Base-by-base conservation (phyloP, 345 rosid species). In the Balakata baccata region DNA sequence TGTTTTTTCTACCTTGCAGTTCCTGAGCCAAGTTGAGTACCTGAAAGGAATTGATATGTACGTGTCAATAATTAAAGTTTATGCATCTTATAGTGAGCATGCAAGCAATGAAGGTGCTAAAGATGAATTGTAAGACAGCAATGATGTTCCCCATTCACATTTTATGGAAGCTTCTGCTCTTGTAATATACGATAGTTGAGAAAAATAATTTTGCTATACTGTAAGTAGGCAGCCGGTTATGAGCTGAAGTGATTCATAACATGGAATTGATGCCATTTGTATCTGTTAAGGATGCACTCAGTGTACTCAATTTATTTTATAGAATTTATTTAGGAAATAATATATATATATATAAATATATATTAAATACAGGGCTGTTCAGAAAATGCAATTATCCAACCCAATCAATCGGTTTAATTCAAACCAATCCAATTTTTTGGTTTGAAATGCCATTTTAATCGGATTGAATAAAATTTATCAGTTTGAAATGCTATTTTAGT, bases 11-110 rank as follows among this genome's bases (percentile, higher is more conserved):
- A 11, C 45, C 62, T 74, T 75, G 82, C 92, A 92, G 98, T 95
- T 87, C 80, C 82, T 92, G 67, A 82, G 85, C 87, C 85, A 87
- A 80, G 87, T 74, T 7, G 97, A 92, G 82, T 92, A 92, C 82
- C 78, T 92, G 85, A 90, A 85, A 87, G 99, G 98, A 66, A 87
- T 92, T 61, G 86, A 85, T 46, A 79, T 92, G 14, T 91, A 91
- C 13, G 91, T 77, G 75, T 90, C 93, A 43, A 87, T 92, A 59
- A 86, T 95, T 68, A 87, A 87, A 85, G 80, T 88, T 38, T 87
- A 85, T 70, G 83, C 91, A 64, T 86, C 94, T 43, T 87, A 84
- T 58, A 77, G 64, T 3, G 82, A 73, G 7, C 77, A 49, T 10
- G 50, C 82, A 59, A 68, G 70, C 61, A 83, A 80, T n/a, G 73